Evolutionary conservation across 768 basidiomycete species (phyloP), one percentile per base, ranked within the genome.

Genomic region (Lactarius hengduanensis): DNA sequence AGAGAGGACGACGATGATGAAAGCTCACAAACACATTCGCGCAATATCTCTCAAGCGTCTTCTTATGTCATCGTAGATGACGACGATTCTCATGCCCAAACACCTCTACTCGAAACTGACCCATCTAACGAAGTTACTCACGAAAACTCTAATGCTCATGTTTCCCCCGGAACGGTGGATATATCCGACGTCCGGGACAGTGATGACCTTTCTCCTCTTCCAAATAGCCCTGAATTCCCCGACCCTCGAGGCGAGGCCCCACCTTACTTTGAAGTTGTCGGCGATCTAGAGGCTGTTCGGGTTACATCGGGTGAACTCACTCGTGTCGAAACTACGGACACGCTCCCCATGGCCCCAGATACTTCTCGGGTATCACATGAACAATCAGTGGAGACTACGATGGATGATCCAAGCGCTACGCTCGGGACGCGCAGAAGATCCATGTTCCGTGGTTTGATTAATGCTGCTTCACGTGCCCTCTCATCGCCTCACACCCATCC

Each of bases 231-330:
- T 64, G 13, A 66, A 72, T 1, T 59, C 1, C 60, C 73, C 4
- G 82, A 81, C 71, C 79, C 82, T 10, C 77, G 86, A 67, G 90
- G 88, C 28, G 84, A 85, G 47, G 86, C 87, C 6, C 90, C 90
- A 4, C 75, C 89, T 0, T 92, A 92, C 74, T 84, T 82, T 59
- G 88, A 90, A 70, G 75, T 83, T 50, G 65, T 74, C 13, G 77
- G 83, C 38, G 72, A 76, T 20, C 57, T 71, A 6, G 43, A 75
- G 64, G 61, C 73, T 2, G 72, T 26, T 13, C 22, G 47, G 30
- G 60, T 59, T 41, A n/a, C 65, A 10, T 34, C 69, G 11, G 40
- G 50, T 18, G 55, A 53, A 56, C 63, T 67, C 61, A 26, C 62
- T 36, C 60, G 67, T 58, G 58, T 68, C 13, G 57, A 64, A 34